These are phyloP conservation scores for Venturia effusa DNA, from an alignment of 2,329 filamentous ascomycete genomes.

Conservation along the genomic window DNA sequence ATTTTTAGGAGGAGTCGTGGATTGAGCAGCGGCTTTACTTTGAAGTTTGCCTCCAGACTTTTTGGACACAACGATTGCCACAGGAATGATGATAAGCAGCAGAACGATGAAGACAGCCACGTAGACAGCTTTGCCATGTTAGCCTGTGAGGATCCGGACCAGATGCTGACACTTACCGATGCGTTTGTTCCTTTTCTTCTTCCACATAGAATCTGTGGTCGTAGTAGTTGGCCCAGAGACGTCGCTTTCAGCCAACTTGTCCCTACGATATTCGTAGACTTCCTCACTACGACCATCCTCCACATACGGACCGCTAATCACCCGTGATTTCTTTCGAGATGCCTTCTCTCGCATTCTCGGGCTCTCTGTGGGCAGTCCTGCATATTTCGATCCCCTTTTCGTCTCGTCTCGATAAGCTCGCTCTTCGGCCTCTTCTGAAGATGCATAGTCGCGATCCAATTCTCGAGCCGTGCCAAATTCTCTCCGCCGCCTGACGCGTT, in stretches of 20 bases:
- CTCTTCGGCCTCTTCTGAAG: neutral
- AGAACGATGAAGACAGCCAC: slow-evolving; percentile 28
- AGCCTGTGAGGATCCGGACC: slow-evolving; percentile 14
- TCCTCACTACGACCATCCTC: slow-evolving; percentile 33
- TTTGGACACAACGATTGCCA: slow-evolving; percentile 34
- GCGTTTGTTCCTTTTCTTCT: slow-evolving; percentile 42
- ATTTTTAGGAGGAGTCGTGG: slow-evolving; percentile 22
- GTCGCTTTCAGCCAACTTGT: slow-evolving; percentile 27
- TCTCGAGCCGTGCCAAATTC: slow-evolving; percentile 18
- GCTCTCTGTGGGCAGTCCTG: slow-evolving; percentile 17
- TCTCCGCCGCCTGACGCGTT: slow-evolving; percentile 20
- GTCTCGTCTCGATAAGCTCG: neutral
- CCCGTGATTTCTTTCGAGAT: slow-evolving; percentile 24
- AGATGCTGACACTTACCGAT: slow-evolving; percentile 40
- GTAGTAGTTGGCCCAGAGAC: slow-evolving; percentile 18
- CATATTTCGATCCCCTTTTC: slow-evolving; percentile 6
- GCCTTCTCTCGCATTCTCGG: neutral
- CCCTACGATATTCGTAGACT: slow-evolving; percentile 29
- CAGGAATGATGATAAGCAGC: slow-evolving; percentile 36
- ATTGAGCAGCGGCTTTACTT: slow-evolving; percentile 16
- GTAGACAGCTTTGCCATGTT: slow-evolving; percentile 24
- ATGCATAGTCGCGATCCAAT: slow-evolving; percentile 16
- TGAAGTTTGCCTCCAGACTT: slow-evolving; percentile 27
- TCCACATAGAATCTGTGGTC: slow-evolving; percentile 27
- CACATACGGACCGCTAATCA: slow-evolving; percentile 36